A percentile compares a stretch with the other conserved stretches of the same genome.
Evolutionary conservation across 1,284 basidiomycete genomes (phyloP).

Genomic region (Taiwanofungus camphoratus): DNA sequence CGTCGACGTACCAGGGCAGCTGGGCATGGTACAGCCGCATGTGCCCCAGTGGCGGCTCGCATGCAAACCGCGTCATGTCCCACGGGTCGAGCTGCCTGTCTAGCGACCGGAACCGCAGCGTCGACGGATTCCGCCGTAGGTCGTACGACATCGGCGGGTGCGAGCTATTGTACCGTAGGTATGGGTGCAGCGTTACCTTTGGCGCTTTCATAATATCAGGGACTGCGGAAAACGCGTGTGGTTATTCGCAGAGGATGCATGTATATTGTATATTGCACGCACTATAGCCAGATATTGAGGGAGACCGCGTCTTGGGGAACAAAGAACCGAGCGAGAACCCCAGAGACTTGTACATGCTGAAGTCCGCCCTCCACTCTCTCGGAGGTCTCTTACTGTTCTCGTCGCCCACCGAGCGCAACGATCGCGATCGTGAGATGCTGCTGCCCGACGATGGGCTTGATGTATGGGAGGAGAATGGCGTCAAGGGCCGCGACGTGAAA

Average conservation of each 20-base stretch:
- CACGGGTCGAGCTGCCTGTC: slow-evolving; percentile 27
- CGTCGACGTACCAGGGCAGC: slow-evolving; percentile 55
- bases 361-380: slow-evolving; percentile 31
- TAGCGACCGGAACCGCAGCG: slow-evolving; percentile 37
- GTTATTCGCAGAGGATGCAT: background rate
- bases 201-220: slow-evolving; percentile 7
- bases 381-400: slow-evolving; percentile 26
- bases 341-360: slow-evolving; percentile 25
- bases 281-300: slow-evolving; percentile 19
- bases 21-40: slow-evolving; percentile 46
- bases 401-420: slow-evolving; percentile 14
- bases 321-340: slow-evolving; percentile 19
- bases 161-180: slow-evolving; percentile 29
- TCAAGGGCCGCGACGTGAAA: slow-evolving; percentile 8
- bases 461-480: slow-evolving; percentile 15
- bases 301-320: slow-evolving; percentile 18
- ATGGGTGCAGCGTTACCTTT: slow-evolving; percentile 27
- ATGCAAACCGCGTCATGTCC: slow-evolving; percentile 41
- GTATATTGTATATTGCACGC: slow-evolving; percentile 1
- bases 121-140: slow-evolving; percentile 28
- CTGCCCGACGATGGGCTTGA: slow-evolving; percentile 15
- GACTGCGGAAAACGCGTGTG: background rate
- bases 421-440: slow-evolving; percentile 16
- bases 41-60: slow-evolving; percentile 37
- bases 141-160: slow-evolving; percentile 30